Conservation (phyloP, 2,329 filamentous ascomycete genomes). For the Epichloe uncinata region DNA sequence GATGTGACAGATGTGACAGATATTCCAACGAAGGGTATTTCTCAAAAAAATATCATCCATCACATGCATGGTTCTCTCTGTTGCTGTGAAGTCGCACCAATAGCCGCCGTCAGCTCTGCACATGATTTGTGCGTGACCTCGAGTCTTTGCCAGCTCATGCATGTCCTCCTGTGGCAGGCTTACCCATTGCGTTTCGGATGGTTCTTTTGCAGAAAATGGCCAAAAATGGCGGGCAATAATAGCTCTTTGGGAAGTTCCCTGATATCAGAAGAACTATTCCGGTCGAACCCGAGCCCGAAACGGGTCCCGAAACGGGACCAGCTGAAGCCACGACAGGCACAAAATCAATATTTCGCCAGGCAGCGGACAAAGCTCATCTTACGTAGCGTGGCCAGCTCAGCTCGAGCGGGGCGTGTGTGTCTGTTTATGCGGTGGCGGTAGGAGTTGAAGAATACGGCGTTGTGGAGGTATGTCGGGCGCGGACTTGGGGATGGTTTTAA, state of each 20-base stretch:
- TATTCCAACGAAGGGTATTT: slow-evolving; percentile 8
- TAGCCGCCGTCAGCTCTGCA: slow-evolving; percentile 11
- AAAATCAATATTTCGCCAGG: slow-evolving; percentile 10
- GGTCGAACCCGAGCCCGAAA: not conserved
- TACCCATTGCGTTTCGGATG: not conserved
- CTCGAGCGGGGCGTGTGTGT: slow-evolving; percentile 7
- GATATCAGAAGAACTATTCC: not conserved
- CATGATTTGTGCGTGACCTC: slow-evolving; percentile 7
- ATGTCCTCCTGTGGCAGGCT: too few species aligned
- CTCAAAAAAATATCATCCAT: slow-evolving; percentile 7
- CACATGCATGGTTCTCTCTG: slow-evolving; percentile 5
- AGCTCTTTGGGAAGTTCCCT: not conserved
- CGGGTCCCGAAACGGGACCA: not conserved
- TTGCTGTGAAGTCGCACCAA: slow-evolving; percentile 9
- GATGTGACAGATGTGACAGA: slow-evolving; percentile 4
- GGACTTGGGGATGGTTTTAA: slow-evolving; percentile 4
- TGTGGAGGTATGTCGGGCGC: slow-evolving; percentile 12
- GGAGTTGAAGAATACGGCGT: slow-evolving; percentile 6
- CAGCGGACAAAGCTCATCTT: slow-evolving; percentile 9
- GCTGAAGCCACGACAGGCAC: not conserved
- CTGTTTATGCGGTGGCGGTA: slow-evolving; percentile 4
- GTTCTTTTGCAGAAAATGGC: slow-evolving; percentile 6
- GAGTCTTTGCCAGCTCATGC: not conserved
- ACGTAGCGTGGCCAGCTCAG: slow-evolving; percentile 8
- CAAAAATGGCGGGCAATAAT: slow-evolving; percentile 6